A percentile compares a stretch with the other conserved stretches of the same genome.
Conservation (phyloP, 495 filamentous ascomycete genomes). For the Trichoderma asperelloides region DNA sequence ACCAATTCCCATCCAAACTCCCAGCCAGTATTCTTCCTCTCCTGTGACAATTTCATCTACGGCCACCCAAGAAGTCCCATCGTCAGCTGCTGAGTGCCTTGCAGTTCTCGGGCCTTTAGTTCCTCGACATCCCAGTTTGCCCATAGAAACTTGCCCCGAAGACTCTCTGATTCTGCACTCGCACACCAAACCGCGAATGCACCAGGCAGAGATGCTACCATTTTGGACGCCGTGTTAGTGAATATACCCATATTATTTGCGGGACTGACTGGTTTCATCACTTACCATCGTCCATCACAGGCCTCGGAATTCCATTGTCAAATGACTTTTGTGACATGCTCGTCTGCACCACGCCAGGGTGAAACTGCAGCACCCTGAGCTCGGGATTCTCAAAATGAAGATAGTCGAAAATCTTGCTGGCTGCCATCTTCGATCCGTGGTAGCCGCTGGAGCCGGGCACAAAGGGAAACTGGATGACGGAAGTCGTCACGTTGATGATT, state of each 20-base stretch:
- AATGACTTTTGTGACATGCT: slow-evolving; percentile 9
- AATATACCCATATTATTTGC: background rate
- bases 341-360: slow-evolving; percentile 34
- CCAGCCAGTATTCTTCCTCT: too few relatives aligned
- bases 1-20: too few relatives aligned
- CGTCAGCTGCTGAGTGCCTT: background rate
- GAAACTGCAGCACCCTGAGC: slow-evolving; percentile 29
- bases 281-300: background rate
- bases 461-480: background rate
- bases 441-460: slow-evolving; percentile 28
- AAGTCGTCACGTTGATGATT: slow-evolving; percentile 6
- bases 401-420: slow-evolving; percentile 24
- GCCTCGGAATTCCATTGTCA: background rate
- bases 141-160: slow-evolving; percentile 32
- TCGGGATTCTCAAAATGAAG: slow-evolving; percentile 26
- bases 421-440: slow-evolving; percentile 27
- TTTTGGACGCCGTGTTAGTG: background rate
- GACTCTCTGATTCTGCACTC: slow-evolving; percentile 27
- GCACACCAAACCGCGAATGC: slow-evolving; percentile 33
- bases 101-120: slow-evolving; percentile 13
- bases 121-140: slow-evolving; percentile 43
- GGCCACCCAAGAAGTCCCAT: background rate
- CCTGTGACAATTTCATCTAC: background rate
- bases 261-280: background rate
- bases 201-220: slow-evolving; percentile 27